Evolutionary conservation across 2,329 filamentous ascomycete genomes (phyloP), one percentile per base, ranked within the genome.

Genomic region (Xylaria sp.): DNA sequence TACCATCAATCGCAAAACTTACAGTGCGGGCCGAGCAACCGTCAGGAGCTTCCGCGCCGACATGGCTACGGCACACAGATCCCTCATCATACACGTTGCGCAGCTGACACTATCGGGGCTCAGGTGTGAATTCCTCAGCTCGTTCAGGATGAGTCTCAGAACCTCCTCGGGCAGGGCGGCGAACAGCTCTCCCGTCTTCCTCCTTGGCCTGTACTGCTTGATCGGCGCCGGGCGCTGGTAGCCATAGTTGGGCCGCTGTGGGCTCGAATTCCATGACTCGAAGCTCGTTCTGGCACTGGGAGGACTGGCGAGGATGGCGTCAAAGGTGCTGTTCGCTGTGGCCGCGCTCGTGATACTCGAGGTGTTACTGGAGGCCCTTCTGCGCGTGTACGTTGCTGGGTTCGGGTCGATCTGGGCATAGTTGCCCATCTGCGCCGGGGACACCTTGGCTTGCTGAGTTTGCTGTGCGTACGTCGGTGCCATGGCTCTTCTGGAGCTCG

Each of bases 11-110:
- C 39, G 17, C 39, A 40, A 29, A 19, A 70, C 78, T 74, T 71
- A 85, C 75, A 86, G 66, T 13, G 78, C 77, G 18, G 71, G 69
- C 18, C 78, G 76, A 6, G 81, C 82, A 39, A 76, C 76, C 58
- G 76, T 77, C 62, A 78, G 72, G 72, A 81, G 80, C 62, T 79
- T 84, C 56, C 75, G 76, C 16, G 77, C 80, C 37, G 76, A 73
- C 9, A 83, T 52, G 9, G 78, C 75, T 39, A 86, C 66, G 39
- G 76, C 77, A 60, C 78, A 81, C 24, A 80, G 70, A 62, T 88
- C 84, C 44, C 85, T 76, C 81, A 85, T 85, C 80, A 82, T 86
- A 67, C 85, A 87, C 17, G 85, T 87, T 16, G 83, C 77, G 64
- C 85, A 87, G 67, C 82, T 85, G 29, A 71, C 69, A 58, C 77